A percentile compares a stretch with the other conserved stretches of the same genome.
Evolutionary conservation across 106 monocot species (phyloP).

Genomic region (Dioscorea alata): DNA sequence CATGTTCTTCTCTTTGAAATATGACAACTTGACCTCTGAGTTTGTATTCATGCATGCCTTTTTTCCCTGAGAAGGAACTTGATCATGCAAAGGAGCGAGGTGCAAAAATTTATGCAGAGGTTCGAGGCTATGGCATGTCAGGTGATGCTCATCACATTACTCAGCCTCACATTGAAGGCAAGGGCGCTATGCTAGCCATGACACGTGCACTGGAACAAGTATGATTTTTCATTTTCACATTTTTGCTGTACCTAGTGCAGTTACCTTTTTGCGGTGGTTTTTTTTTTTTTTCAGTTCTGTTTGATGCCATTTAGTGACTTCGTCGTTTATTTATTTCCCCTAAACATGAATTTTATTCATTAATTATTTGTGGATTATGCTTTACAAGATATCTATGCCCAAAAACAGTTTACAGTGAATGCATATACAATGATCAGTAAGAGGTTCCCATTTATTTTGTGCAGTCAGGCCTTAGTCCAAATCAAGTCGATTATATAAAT

Average conservation of each 20-base stretch:
- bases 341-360: no score
- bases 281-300: no score
- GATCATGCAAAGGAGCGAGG: slow-evolving; percentile 85
- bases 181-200: slow-evolving; percentile 94
- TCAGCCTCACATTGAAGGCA: slow-evolving; percentile 84
- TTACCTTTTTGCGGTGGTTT: no score
- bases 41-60: not conserved
- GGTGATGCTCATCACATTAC: slow-evolving; percentile 98
- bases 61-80: slow-evolving; percentile 37
- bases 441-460: not conserved
- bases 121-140: slow-evolving; percentile 97
- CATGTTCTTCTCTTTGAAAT: no score
- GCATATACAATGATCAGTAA: no score
- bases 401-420: no score
- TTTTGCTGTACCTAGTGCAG: not conserved
- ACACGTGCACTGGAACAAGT: slow-evolving; percentile 77
- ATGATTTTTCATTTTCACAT: not conserved
- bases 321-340: no score
- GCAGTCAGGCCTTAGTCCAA: slow-evolving; percentile 79
- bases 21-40: not conserved
- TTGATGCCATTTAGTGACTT: no score
- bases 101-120: slow-evolving; percentile 93
- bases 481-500: slow-evolving; percentile 88
- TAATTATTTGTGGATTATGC: no score
- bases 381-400: no score